These are phyloP conservation scores for Lactifluus volemus DNA, from an alignment of 768 basidiomycete species.

Conservation along the genomic window DNA sequence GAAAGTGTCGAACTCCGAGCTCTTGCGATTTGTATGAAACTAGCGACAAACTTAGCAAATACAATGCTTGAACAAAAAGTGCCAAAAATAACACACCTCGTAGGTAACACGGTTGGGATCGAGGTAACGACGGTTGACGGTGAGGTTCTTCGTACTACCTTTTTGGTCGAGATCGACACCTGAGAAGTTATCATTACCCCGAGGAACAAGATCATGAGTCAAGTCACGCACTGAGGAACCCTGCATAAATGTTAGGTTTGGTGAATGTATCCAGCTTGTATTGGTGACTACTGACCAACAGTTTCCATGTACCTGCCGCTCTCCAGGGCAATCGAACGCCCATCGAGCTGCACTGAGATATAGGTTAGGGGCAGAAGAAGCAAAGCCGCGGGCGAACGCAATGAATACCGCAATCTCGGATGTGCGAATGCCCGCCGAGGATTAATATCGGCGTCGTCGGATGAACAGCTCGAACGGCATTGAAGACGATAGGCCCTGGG, in stretches of 20 bases:
- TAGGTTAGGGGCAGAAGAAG: not conserved
- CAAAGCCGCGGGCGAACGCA: not conserved
- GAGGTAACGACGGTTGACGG: slow-evolving; percentile 64
- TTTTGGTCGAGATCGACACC: slow-evolving; percentile 41
- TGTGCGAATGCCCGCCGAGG: slow-evolving; percentile 75
- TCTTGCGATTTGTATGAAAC: slow-evolving; percentile 56
- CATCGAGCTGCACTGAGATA: slow-evolving; percentile 51
- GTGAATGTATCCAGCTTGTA: not conserved
- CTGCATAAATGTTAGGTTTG: slow-evolving; percentile 14
- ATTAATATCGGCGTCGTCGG: slow-evolving; percentile 72
- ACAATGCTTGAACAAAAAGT: not conserved
- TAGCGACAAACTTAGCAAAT: slow-evolving; percentile 21
- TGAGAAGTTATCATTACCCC: slow-evolving; percentile 18
- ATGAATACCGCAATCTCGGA: slow-evolving; percentile 64
- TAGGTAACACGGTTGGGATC: slow-evolving; percentile 75
- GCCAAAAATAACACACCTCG: slow-evolving; percentile 35
- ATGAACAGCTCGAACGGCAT: slow-evolving; percentile 66
- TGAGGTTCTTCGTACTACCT: slow-evolving; percentile 40
- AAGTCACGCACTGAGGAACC: slow-evolving; percentile 53
- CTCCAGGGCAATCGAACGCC: slow-evolving; percentile 69
- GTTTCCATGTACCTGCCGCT: slow-evolving; percentile 93
- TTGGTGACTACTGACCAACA: slow-evolving; percentile 42
- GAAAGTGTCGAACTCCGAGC: slow-evolving; percentile 51
- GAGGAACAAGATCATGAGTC: not conserved
- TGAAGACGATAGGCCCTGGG: slow-evolving; percentile 61